A percentile compares a stretch with the other conserved stretches of the same genome.
Evolutionary conservation across 208 protist genomes (phyloP).

Genomic region (Acanthamoeba lenticulata): DNA sequence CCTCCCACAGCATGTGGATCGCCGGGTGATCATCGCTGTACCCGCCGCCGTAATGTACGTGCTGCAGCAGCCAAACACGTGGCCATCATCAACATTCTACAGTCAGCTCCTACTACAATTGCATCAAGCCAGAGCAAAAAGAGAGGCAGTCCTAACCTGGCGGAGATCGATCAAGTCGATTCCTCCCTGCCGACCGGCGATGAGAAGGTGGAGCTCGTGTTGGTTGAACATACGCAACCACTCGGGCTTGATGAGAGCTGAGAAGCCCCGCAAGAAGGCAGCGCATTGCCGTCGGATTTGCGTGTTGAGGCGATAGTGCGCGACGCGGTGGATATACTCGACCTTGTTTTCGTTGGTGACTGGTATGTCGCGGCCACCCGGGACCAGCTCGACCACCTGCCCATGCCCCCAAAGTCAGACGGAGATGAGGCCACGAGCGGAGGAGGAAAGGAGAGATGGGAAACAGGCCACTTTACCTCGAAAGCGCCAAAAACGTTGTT

Average conservation of each 20-base stretch:
- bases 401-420: background rate
- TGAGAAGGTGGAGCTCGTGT: slow-evolving; percentile 90
- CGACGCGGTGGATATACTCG: slow-evolving; percentile 94
- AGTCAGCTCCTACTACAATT: no score
- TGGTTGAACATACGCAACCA: slow-evolving; percentile 90
- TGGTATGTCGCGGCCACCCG: slow-evolving; percentile 87
- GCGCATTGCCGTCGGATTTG: slow-evolving; percentile 89
- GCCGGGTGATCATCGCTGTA: slow-evolving; percentile 82
- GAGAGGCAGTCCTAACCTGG: background rate
- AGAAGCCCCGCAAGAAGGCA: slow-evolving; percentile 91
- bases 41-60: slow-evolving; percentile 90
- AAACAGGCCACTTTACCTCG: background rate
- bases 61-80: background rate
- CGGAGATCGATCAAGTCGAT: slow-evolving; percentile 92
- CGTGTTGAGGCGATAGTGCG: slow-evolving; percentile 93
- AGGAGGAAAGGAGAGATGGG: background rate
- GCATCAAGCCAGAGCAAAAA: background rate
- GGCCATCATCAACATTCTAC: background rate
- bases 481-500: slow-evolving; percentile 15
- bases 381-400: slow-evolving; percentile 85
- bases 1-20: slow-evolving; percentile 91
- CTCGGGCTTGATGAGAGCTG: background rate
- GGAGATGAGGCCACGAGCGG: no score
- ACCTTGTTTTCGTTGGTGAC: slow-evolving; percentile 91
- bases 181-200: slow-evolving; percentile 87